Evolutionary conservation across 768 basidiomycete species (phyloP), one percentile per base, ranked within the genome.

Genomic region (Pisolithus orientalis): DNA sequence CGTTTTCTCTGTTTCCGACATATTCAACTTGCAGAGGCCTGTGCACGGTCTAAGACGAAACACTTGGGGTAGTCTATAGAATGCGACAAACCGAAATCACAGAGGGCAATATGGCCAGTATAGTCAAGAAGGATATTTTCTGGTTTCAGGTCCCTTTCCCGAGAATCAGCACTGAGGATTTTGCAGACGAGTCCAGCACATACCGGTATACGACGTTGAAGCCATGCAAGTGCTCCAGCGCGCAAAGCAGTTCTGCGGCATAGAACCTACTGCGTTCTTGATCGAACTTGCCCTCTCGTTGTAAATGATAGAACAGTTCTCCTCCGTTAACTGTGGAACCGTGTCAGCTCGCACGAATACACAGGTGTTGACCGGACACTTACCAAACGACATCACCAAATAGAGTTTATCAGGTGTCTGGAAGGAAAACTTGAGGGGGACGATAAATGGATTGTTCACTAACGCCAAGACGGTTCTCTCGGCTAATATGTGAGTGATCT

Each of bases 131-230:
- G 73, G 63, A 98, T 99, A 68, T 99, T 99, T 71, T 99, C 95
- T 11, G 95, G 95, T 65, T 99, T 99, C 59, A 99, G 73, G 67
- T 99, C 95, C 43, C 90, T 91, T 45, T 43, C 44, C 25, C 5
- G 29, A 39, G 34, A 14, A n/a, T 57, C 14, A 57, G 46, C 6
- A 39, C 34, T 10, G 7, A 34, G 37, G 31, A 16, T 27, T 21
- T 7, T 52, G 37, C 44, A 44, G 17, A 14, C 17, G 28, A 10
- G 38, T 40, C 50, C 43, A 52, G 24, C 6, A 67, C 76, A 57
- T 57, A 91, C 90, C 94, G 90, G 71, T 98, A 98, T 37, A 99
- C 92, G 31, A 99, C 95, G 65, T 99, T 96, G 77, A 98, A 98
- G 47, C 90, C 83, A 61, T 99, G 95, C 51, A 99, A 68, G 72